Evolutionary conservation across 2,329 filamentous ascomycete species (phyloP), one percentile per base, ranked within the genome.

Genomic region (Davidsoniella eucalypti): DNA sequence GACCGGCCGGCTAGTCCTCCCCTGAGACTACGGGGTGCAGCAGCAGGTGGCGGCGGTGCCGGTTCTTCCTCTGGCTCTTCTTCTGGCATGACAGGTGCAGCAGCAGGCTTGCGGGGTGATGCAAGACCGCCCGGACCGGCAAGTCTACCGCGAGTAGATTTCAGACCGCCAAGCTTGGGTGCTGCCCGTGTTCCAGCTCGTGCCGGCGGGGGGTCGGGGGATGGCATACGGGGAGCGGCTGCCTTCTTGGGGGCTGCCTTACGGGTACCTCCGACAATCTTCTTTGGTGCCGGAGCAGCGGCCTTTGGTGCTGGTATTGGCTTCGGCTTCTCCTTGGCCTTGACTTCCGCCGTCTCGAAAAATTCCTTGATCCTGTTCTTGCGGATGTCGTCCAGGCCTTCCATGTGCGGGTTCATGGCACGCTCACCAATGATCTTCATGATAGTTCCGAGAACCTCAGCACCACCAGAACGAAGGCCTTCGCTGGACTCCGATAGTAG

Each of bases 391-490:
- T 98, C 92, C 2, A 98, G 71, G 2, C 87, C 87, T 55, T 95
- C 90, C 14, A 98, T 68, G 62, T 94, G 84, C 7, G 86, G 83
- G 41, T 84, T 87, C 92, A 98, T 98, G 48, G 85, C 85, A 52
- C 92, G 79, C 64, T 98, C 93, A 40, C 92, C 90, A 68, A 96
- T 85, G 50, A 98, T 96, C 68, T 96, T 98, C 92, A 95, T 96
- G 46, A 98, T 65, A 0, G 88, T 94, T 55, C 93, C 92, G 2
- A 98, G 70, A 33, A 92, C 80, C 64, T 98, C 92, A 12, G 88
- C 88, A 63, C 88, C 92, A 26, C 87, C 87, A 45, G 90, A 82
- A 65, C 92, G 79, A 53, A 94, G 77, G 2, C 75, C 81, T 58
- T 93, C 88, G 57, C 81, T 88, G 0, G 86, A 90, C 62, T 98